Evolutionary conservation across 495 filamentous ascomycete species (phyloP).

Genomic region (Trichocladium uniseriatum): DNA sequence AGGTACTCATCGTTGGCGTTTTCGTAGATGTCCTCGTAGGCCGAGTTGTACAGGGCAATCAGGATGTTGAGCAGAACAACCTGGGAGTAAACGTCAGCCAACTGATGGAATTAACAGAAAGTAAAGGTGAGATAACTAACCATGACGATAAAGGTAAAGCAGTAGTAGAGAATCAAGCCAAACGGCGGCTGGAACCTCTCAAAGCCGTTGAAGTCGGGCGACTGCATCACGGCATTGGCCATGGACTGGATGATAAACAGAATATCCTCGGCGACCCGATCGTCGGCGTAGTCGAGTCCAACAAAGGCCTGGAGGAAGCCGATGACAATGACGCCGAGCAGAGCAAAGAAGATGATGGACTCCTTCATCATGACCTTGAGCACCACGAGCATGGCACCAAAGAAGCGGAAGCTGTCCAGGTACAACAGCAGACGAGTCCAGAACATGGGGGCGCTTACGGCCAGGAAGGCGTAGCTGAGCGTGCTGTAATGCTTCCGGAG

Average conservation of each 20-base stretch:
- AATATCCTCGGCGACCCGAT: conserved; percentile 47
- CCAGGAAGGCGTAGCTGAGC: conserved; percentile 83
- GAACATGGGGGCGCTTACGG: conserved; percentile 91
- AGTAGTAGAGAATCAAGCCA: conserved; percentile 84
- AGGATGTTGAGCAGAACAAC: conserved; percentile 81
- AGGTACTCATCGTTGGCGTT: conserved; percentile 95
- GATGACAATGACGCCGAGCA: conserved; percentile 75
- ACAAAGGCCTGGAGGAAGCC: conserved; percentile 94
- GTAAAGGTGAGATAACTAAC: conserved; percentile 32
- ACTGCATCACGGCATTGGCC: conserved; percentile 82
- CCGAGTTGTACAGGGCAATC: conserved; percentile 92
- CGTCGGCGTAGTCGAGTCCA: conserved; percentile 80
- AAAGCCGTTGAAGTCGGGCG: conserved; percentile 83
- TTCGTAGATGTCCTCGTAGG: conserved; percentile 90
- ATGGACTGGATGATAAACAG: conserved; percentile 78
- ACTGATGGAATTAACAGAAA: background rate
- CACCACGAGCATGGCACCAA: conserved; percentile 94
- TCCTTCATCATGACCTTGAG: conserved; percentile 99
- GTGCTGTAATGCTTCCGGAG: conserved; percentile 60
- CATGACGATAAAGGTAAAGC: conserved; percentile 97
- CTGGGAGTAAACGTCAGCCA: conserved; percentile 5
- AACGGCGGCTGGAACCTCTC: conserved; percentile 68
- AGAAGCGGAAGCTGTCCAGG: conserved; percentile 88
- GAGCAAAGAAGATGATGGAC: conserved; percentile 91
- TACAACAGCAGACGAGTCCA: conserved; percentile 91